Conservation (phyloP, 768 basidiomycete species). For the Suillus weaverae region DNA sequence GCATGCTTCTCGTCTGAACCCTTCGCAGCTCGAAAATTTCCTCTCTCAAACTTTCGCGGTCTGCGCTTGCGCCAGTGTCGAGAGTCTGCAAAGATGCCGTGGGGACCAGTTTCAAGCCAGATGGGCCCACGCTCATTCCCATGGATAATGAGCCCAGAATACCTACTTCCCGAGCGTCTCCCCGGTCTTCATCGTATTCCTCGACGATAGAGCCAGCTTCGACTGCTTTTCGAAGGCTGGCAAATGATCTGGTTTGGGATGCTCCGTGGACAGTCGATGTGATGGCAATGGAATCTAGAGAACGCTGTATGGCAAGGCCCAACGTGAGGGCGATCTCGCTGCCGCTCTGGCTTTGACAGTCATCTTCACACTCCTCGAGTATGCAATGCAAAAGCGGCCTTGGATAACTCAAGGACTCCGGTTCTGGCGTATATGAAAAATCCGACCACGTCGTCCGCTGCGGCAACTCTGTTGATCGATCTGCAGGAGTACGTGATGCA, state of each 20-base stretch:
- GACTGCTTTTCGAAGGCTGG: not conserved
- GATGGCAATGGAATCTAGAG: conserved; percentile 13
- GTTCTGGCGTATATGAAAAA: conserved; percentile 21
- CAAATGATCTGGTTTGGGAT: not conserved
- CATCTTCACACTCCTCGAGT: conserved; percentile 32
- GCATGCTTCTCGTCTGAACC: conserved; percentile 50
- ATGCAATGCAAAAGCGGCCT: conserved; percentile 26
- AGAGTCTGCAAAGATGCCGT: conserved; percentile 20
- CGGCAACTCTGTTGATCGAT: not conserved
- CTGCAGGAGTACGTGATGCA: not conserved
- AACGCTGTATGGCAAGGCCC: conserved; percentile 15
- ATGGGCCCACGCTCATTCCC: conserved; percentile 14
- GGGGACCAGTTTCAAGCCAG: conserved; percentile 23
- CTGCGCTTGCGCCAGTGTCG: conserved; percentile 15
- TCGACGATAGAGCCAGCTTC: conserved; percentile 3
- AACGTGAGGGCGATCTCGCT: conserved; percentile 15
- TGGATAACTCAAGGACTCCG: conserved; percentile 17
- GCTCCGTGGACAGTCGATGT: conserved; percentile 1
- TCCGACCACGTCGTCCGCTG: conserved; percentile 33
- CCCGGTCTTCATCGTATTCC: conserved; percentile 9
- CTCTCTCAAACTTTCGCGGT: conserved; percentile 22
- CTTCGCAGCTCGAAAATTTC: conserved; percentile 46
- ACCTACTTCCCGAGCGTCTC: conserved; percentile 10
- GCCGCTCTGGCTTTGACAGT: conserved; percentile 21
- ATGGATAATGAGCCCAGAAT: conserved; percentile 12